Percentiles rank a stretch among this genome's conserved stretches.
These are phyloP conservation scores for Alloascoidea africana DNA, from an alignment of 805 yeast species.

Conservation along the genomic window DNA sequence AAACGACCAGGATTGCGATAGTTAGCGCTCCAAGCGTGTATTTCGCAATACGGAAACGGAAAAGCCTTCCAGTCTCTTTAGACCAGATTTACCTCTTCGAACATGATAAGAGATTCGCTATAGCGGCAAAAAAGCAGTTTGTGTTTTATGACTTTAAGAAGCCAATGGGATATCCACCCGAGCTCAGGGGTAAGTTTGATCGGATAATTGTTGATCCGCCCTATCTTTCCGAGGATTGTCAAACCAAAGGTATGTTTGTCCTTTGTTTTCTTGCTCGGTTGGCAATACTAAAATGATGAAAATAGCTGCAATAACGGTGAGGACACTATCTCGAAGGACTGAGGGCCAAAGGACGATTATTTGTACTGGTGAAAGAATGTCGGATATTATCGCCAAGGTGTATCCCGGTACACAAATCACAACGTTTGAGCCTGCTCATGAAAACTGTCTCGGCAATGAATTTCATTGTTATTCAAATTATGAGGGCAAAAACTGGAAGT, in stretches of 20 bases:
- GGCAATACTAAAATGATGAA: conserved; percentile 11
- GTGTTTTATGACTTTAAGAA: conserved; percentile 60
- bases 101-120: conserved; percentile 60
- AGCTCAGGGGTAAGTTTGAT: conserved; percentile 47
- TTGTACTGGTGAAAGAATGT: conserved; percentile 87
- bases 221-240: conserved; percentile 70
- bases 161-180: conserved; percentile 47
- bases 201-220: conserved; percentile 80
- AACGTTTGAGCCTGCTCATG: conserved; percentile 62
- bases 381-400: conserved; percentile 35
- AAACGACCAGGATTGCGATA: conserved; percentile 53
- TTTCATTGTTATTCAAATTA: conserved; percentile 74
- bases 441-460: conserved; percentile 77
- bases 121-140: conserved; percentile 55
- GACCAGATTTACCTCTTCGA: conserved; percentile 62
- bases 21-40: conserved; percentile 88
- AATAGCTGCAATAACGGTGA: conserved; percentile 40
- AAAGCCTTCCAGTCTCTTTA: conserved; percentile 35
- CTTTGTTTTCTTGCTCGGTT: conserved; percentile 10
- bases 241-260: conserved; percentile 36
- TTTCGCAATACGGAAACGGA: conserved; percentile 54
- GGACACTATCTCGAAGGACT: conserved; percentile 29
- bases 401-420: conserved; percentile 59
- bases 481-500: conserved; percentile 57
- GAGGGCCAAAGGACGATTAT: conserved; percentile 42